Evolutionary conservation across 371 early-diverging fungal genomes (phyloP).

Genomic region (Mortierella sp.): DNA sequence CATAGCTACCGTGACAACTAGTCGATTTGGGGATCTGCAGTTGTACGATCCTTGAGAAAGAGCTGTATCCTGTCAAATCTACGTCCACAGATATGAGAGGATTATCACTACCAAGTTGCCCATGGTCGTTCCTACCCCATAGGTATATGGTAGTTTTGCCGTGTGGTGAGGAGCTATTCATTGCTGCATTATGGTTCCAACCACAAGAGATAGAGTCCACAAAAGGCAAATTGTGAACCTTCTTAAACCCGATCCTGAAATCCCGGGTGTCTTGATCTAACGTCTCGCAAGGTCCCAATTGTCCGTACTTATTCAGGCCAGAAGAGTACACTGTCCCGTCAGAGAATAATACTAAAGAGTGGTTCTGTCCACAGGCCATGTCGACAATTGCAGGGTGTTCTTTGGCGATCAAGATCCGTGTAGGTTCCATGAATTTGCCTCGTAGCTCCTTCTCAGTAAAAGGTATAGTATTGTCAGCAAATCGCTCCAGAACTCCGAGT

Average conservation of each 20-base stretch:
- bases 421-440: conserved; percentile 43
- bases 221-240: conserved; percentile 23
- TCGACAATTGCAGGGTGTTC: conserved; percentile 27
- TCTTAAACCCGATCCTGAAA: conserved; percentile 44
- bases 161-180: conserved; percentile 41
- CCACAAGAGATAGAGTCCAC: conserved; percentile 68
- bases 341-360: conserved; percentile 60
- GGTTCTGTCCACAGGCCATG: conserved; percentile 70
- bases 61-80: not conserved
- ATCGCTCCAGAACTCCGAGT: conserved; percentile 55
- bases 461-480: not conserved
- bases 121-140: conserved; percentile 84
- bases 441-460: conserved; percentile 39
- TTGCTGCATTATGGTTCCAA: conserved; percentile 79
- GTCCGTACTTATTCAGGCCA: conserved; percentile 76
- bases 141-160: conserved; percentile 25
- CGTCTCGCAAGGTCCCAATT: conserved; percentile 59
- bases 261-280: conserved; percentile 2
- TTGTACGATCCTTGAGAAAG: conserved; percentile 5
- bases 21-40: conserved; percentile 21
- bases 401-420: conserved; percentile 37
- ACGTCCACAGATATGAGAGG: conserved; percentile 1
- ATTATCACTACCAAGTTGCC: conserved; percentile 64
- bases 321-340: conserved; percentile 64
- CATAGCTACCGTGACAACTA: not conserved